Evolutionary conservation across 352 stramenopile genomes (phyloP), one percentile per base, ranked within the genome.

Genomic region (Phytophthora idaei): DNA sequence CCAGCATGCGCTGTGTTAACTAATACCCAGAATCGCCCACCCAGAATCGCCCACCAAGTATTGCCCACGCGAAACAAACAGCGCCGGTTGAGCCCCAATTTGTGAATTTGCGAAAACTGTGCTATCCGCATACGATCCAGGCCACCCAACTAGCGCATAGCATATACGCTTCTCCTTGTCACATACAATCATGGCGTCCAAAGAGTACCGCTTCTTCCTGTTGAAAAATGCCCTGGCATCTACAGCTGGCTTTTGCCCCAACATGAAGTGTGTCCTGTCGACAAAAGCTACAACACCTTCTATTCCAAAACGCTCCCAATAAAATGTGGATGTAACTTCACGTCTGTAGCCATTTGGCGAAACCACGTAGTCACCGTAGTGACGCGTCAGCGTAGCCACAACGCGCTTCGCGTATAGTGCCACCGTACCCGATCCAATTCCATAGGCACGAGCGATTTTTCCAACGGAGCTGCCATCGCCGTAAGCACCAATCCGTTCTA

Each of bases 111-210:
- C 36, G 3, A 41, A 41, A 3, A 41, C 36, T 4, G 9, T 41
- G 36, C 36, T 41, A 7, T 41, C 36, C 10, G 36, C 36, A 14
- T 3, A 41, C 5, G 9, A 41, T 17, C 45, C 45, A 0, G 45
- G 45, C 17, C 45, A 51, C 1, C 21, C 45, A 3, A 51, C 25
- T 34, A 51, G 31, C 25, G 45, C 17, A 21, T 21, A 21, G 17
- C 17, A 21, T 21, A 34, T 36, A 42, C 28, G 25, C 6, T 57
- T 64, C 8, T 62, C 55, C 14, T 54, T 31, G 17, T 55, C 31
- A 31, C 44, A 62, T 14, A 45, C 21, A 1, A 47, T 48, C 27
- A 37, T 29, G 8, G 9, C n/a, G 17, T 29, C 47, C 2, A 34
- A 15, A 9, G 45, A 51, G 17, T 54, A 62, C 8, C 42, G 29